These are phyloP conservation scores for Lophiostoma macrostomum DNA, from an alignment of 495 filamentous ascomycete species.

Conservation along the genomic window DNA sequence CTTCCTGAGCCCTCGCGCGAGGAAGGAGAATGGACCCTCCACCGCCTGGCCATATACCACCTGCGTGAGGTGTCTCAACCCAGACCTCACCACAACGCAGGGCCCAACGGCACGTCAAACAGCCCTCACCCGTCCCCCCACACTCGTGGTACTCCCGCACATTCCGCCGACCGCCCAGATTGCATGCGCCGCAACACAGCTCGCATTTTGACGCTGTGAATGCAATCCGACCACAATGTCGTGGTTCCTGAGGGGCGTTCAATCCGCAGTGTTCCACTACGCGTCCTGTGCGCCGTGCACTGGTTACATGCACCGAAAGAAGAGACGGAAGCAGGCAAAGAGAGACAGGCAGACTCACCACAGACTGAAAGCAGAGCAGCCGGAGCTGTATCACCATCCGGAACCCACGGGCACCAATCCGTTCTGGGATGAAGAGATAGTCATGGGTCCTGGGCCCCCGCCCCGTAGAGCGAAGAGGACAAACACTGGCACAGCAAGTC, in stretches of 20 bases:
- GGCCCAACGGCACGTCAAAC: neutral
- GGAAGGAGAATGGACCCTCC: slow-evolving; percentile 4
- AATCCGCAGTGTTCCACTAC: slow-evolving; percentile 86
- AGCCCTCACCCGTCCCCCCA: neutral
- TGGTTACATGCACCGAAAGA: slow-evolving; percentile 58
- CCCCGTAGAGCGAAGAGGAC: slow-evolving; percentile 56
- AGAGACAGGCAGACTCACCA: slow-evolving; percentile 58
- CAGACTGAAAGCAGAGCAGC: slow-evolving; percentile 61
- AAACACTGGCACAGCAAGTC: slow-evolving; percentile 50
- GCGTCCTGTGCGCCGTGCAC: slow-evolving; percentile 79
- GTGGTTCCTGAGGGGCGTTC: slow-evolving; percentile 43
- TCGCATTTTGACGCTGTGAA: too few species aligned
- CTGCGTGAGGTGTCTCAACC: too few species aligned
- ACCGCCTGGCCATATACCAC: neutral
- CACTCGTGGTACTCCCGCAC: neutral
- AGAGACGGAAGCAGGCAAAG: slow-evolving; percentile 63
- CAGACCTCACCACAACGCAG: neutral
- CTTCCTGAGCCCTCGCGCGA: neutral
- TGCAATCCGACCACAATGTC: slow-evolving; percentile 28
- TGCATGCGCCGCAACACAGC: neutral
- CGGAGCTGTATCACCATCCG: slow-evolving; percentile 72
- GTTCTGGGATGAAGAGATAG: slow-evolving; percentile 82
- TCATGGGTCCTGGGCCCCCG: slow-evolving; percentile 69
- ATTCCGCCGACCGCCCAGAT: neutral
- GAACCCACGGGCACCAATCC: slow-evolving; percentile 79